Percentiles rank a stretch among this genome's conserved stretches.
Evolutionary conservation across 106 monocot genomes (phyloP).

Genomic region (Dendrobium nobile): DNA sequence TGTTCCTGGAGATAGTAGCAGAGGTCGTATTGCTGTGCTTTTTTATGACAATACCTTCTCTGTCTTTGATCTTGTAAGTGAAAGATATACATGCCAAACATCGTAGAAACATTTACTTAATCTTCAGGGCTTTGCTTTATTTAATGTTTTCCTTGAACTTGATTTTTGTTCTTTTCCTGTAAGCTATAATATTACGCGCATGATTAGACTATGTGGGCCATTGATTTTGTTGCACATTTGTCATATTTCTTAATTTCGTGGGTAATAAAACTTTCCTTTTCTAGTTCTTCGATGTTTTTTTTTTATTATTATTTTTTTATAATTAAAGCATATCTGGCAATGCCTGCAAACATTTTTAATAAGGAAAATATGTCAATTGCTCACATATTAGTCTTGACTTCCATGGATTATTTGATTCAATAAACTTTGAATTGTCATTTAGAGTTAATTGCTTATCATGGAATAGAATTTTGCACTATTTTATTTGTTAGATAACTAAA

Average conservation of each 20-base stretch:
- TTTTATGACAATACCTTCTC: slow-evolving; percentile 97
- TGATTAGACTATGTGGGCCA: background rate
- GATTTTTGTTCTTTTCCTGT: background rate
- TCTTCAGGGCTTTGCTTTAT: background rate
- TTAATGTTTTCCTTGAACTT: background rate
- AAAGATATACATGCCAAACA: background rate
- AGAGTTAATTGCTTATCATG: background rate
- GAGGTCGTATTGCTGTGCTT: slow-evolving; percentile 95
- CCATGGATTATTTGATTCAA: background rate
- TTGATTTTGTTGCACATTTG: background rate
- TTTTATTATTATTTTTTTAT: background rate
- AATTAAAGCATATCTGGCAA: background rate
- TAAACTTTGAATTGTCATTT: background rate
- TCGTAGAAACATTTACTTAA: background rate
- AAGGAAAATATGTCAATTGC: background rate
- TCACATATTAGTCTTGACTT: background rate
- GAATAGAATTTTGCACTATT: background rate
- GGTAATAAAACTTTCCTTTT: background rate
- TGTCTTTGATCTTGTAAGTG: slow-evolving; percentile 96
- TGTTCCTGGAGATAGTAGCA: slow-evolving; percentile 82
- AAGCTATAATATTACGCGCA: background rate
- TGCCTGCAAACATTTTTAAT: background rate
- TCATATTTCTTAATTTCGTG: background rate
- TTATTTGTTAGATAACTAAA: no score
- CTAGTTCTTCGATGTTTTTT: background rate